These are phyloP conservation scores for Beta lomatogona DNA, from an alignment of 179 eudicot genomes.

Conservation along the genomic window DNA sequence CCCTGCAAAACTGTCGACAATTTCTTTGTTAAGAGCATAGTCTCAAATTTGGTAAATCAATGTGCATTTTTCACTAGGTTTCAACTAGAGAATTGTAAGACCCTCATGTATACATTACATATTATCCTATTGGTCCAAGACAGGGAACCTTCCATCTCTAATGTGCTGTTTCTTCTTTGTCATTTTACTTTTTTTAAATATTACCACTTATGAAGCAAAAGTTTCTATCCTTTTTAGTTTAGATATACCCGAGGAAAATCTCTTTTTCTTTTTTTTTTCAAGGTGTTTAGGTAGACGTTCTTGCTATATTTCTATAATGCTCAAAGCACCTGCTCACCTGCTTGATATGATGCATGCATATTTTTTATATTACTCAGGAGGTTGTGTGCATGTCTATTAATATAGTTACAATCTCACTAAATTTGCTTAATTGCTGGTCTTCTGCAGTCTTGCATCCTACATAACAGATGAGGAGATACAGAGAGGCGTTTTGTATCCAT, in stretches of 20 bases:
- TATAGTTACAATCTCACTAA: background rate
- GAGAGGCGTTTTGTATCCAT: slow-evolving; percentile 78
- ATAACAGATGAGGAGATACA: slow-evolving; percentile 91
- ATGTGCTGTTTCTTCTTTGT: background rate
- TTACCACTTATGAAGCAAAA: too few relatives aligned
- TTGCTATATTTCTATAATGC: background rate
- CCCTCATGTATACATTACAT: background rate
- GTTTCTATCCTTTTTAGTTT: too few relatives aligned
- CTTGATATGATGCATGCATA: background rate
- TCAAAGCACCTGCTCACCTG: background rate
- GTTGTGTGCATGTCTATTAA: background rate
- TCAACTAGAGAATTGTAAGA: background rate
- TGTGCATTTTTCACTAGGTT: background rate
- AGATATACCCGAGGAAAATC: too few relatives aligned
- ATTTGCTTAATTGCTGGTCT: slow-evolving; percentile 18
- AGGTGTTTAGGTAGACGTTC: background rate
- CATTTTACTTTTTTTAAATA: too few relatives aligned
- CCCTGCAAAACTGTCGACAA: background rate
- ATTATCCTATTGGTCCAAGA: background rate
- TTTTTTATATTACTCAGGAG: background rate
- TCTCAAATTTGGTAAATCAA: too few relatives aligned
- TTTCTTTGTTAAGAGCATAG: background rate
- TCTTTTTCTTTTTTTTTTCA: too few relatives aligned
- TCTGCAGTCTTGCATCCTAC: slow-evolving; percentile 93
- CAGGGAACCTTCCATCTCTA: background rate